These are phyloP conservation scores for Alternaria alternata DNA, from an alignment of 2,329 filamentous ascomycete genomes.

Conservation along the genomic window DNA sequence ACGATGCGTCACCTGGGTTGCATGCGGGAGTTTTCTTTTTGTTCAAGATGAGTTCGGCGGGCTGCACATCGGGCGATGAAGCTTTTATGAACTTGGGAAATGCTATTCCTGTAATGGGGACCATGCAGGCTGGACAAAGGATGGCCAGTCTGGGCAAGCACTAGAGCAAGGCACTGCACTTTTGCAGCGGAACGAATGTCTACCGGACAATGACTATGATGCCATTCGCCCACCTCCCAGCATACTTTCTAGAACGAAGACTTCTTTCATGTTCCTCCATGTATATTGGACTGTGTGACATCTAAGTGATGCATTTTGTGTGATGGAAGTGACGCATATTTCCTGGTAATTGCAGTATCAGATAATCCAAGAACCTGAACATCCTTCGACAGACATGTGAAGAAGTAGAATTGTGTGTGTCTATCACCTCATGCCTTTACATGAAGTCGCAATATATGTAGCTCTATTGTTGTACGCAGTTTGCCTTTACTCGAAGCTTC, in stretches of 20 bases:
- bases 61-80: constrained; percentile 30
- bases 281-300: background rate
- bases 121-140: constrained; percentile 19
- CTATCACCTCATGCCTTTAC: background rate
- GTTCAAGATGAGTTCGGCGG: constrained; percentile 34
- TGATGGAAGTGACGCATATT: background rate
- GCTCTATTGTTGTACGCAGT: background rate
- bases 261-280: constrained; percentile 1
- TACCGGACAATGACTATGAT: constrained; percentile 30
- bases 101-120: constrained; percentile 14
- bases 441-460: background rate
- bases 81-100: constrained; percentile 15
- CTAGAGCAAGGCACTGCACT: constrained; percentile 24
- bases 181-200: constrained; percentile 20
- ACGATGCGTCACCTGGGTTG: constrained; percentile 41
- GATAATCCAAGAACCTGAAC: rapidly evolving
- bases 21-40: constrained; percentile 50
- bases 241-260: constrained; percentile 22
- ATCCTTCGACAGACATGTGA: no score
- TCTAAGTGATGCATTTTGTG: background rate
- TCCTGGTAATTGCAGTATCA: background rate
- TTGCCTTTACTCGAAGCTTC: background rate
- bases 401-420: background rate
- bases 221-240: constrained; percentile 32
- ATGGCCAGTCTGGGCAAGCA: constrained; percentile 31